These are phyloP conservation scores for Sphagnum magellanicum DNA, from an alignment of 228 moss, liverwort and hornwort genomes.

Conservation along the genomic window DNA sequence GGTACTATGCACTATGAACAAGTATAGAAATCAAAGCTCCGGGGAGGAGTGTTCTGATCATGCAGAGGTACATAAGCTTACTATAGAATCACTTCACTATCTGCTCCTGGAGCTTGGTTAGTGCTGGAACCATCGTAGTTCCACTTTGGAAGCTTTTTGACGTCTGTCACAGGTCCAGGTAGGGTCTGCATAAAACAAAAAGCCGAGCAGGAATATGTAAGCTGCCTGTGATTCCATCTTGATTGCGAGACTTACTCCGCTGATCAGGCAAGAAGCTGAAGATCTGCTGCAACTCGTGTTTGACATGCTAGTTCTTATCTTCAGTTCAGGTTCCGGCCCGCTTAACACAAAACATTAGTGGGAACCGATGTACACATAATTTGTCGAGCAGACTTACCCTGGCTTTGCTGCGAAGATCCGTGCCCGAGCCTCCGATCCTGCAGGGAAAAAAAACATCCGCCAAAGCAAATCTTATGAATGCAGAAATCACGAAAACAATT, in stretches of 20 bases:
- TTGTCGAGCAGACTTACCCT: conserved; percentile 12
- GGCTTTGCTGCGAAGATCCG: conserved; percentile 82
- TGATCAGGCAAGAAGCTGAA: no score
- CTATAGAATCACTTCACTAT: conserved; percentile 83
- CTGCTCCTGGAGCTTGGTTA: conserved; percentile 53
- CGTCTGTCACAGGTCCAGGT: conserved; percentile 40
- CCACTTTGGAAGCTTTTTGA: conserved; percentile 60
- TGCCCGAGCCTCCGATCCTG: conserved; percentile 60
- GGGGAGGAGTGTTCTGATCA: conserved; percentile 10
- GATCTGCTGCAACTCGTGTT: no score
- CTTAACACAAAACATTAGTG: no score
- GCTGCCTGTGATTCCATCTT: conserved; percentile 6
- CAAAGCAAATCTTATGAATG: no score
- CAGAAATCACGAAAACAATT: no score
- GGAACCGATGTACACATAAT: background rate
- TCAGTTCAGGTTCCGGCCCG: no score
- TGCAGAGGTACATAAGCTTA: conserved; percentile 17
- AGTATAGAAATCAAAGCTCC: no score
- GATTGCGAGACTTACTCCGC: no score
- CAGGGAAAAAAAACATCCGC: no score
- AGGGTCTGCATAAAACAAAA: conserved; percentile 32
- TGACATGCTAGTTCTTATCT: no score
- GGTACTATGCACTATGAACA: no score
- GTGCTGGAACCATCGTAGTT: conserved; percentile 89
- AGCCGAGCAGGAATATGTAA: no score